A percentile compares a stretch with the other conserved stretches of the same genome.
phyloP scores from a whole-genome alignment of 78 protist genomes.

The Dictyostelium firmibasis region DNA sequence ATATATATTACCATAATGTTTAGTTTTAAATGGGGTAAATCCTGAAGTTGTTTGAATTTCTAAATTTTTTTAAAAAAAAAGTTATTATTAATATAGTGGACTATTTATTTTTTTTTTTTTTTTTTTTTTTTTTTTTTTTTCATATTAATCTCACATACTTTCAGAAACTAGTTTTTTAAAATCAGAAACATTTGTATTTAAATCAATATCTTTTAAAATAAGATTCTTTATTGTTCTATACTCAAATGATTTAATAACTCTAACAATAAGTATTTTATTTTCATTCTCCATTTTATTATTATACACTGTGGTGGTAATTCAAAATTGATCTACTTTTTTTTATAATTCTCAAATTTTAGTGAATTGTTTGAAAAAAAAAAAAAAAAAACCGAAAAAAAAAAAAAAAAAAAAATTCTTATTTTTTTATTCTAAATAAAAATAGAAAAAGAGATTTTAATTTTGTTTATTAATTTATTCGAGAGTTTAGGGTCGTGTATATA shows the following conservation, averaged over 20 bases:
- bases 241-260: conserved; percentile 62
- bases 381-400: too few relatives aligned
- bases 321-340: neutral
- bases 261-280: conserved; percentile 24
- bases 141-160: neutral
- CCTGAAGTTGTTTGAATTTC: conserved; percentile 61
- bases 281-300: neutral
- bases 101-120: too few relatives aligned
- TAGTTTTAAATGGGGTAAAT: conserved; percentile 38
- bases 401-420: too few relatives aligned
- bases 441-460: too few relatives aligned
- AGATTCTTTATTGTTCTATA: conserved; percentile 67
- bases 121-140: neutral
- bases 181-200: conserved; percentile 28
- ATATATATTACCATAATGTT: neutral
- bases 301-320: too few relatives aligned
- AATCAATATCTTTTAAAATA: conserved; percentile 7
- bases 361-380: neutral
- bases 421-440: too few relatives aligned
- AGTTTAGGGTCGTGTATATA: neutral
- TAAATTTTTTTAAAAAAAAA: neutral
- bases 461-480: neutral
- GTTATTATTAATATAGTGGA: too few relatives aligned
- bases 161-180: conserved; percentile 30
- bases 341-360: neutral